Conservation (phyloP, 345 rosid genomes). For the Isatis tinctoria region DNA sequence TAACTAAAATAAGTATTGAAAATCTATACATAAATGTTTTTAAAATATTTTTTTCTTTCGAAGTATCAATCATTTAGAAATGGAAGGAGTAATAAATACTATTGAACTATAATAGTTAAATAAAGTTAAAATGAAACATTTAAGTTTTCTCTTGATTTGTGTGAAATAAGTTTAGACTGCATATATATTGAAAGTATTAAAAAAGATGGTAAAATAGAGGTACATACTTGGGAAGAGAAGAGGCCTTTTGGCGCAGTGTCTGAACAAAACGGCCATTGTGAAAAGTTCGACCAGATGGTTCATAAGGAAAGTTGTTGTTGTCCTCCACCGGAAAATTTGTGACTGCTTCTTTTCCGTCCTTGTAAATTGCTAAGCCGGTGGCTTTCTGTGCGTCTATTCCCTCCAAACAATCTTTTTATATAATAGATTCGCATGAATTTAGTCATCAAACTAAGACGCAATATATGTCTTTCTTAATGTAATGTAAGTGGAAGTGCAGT, state of each 20-base stretch:
- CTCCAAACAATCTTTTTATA: constrained; percentile 29
- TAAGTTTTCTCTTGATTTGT: no score
- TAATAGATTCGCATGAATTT: not conserved
- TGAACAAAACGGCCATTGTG: constrained; percentile 34
- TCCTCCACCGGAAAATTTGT: constrained; percentile 11
- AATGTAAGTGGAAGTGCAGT: not conserved
- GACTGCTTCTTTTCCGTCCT: constrained; percentile 21
- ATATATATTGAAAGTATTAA: no score
- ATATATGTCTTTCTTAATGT: not conserved
- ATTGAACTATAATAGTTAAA: no score
- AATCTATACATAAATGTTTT: no score
- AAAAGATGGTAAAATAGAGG: not conserved
- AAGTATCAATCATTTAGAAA: no score
- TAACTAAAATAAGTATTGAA: no score
- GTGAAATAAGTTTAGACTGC: no score
- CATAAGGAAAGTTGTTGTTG: constrained; percentile 17
- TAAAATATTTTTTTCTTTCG: no score
- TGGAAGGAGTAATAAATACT: no score
- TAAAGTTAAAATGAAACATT: no score
- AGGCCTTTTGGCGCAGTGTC: constrained; percentile 31
- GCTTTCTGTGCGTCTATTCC: constrained; percentile 30
- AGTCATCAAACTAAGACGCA: not conserved
- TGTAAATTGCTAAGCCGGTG: constrained; percentile 5
- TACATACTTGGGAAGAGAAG: constrained; percentile 31
- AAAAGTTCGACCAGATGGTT: constrained; percentile 29